These are phyloP conservation scores for Waltiozyma sp. DNA, from an alignment of 1,139 yeast genomes.

Conservation along the genomic window DNA sequence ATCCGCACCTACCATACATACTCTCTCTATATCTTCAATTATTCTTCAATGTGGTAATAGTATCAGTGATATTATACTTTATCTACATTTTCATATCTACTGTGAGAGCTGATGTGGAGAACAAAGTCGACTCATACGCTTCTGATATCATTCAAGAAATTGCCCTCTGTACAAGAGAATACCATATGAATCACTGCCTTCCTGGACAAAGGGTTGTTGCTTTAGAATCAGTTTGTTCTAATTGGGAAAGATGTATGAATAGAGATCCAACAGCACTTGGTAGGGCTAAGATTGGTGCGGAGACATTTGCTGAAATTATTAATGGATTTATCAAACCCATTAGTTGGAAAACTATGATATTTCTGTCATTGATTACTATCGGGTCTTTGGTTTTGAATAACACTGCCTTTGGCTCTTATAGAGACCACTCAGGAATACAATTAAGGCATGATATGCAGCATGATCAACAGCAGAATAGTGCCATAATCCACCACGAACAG, in stretches of 20 bases:
- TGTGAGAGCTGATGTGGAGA: conserved; percentile 59
- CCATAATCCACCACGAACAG: neutral
- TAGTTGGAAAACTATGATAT: conserved; percentile 60
- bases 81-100: conserved; percentile 46
- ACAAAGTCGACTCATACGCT: conserved; percentile 54
- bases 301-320: conserved; percentile 69
- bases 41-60: conserved; percentile 48
- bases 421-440: conserved; percentile 14
- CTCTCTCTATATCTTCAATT: conserved; percentile 66
- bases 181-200: conserved; percentile 59
- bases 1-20: conserved; percentile 56
- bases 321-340: conserved; percentile 70
- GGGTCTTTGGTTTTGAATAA: conserved; percentile 34
- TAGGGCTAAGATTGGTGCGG: conserved; percentile 66
- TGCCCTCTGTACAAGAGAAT: conserved; percentile 59
- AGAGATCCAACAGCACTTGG: conserved; percentile 77
- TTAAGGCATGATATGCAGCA: conserved; percentile 2
- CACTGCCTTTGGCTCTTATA: conserved; percentile 30
- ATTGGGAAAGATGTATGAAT: conserved; percentile 80
- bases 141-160: conserved; percentile 56
- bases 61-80: conserved; percentile 43
- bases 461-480: neutral
- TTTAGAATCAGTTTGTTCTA: conserved; percentile 55
- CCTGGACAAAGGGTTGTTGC: conserved; percentile 56
- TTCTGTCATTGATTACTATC: conserved; percentile 30